Evolutionary conservation across 2,329 filamentous ascomycete genomes (phyloP).

Genomic region (Nannizziopsis barbatae): DNA sequence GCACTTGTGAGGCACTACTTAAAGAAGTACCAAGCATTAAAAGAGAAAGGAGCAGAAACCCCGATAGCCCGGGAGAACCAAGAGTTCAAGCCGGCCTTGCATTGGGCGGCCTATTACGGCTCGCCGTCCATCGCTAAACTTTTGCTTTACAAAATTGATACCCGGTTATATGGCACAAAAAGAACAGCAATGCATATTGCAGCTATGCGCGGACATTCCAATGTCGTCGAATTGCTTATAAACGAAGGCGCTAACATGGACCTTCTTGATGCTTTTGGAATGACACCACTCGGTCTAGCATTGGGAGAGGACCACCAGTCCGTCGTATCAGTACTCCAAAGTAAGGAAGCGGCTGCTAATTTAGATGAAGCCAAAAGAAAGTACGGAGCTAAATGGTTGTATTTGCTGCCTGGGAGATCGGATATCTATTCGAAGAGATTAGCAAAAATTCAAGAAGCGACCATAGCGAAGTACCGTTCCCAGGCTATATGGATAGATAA

Average conservation of each 20-base stretch:
- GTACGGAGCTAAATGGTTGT: not conserved
- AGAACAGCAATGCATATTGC: conserved; percentile 9
- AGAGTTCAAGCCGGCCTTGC: conserved; percentile 1
- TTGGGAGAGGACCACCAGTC: not conserved
- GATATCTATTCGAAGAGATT: not conserved
- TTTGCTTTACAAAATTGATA: conserved; percentile 1
- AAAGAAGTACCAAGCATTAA: not conserved
- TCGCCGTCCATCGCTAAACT: conserved; percentile 6
- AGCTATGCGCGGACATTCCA: conserved; percentile 1
- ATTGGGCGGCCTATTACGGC: conserved; percentile 8
- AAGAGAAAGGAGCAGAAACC: not conserved
- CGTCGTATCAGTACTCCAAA: conserved; percentile 2
- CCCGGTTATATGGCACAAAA: not conserved
- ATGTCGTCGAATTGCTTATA: conserved; percentile 8
- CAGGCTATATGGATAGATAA: no score
- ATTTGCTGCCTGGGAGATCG: not conserved
- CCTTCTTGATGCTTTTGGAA: not conserved
- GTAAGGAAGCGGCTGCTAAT: conserved; percentile 4
- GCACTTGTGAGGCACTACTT: conserved; percentile 1
- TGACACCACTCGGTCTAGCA: conserved; percentile 9
- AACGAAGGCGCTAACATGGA: conserved; percentile 10
- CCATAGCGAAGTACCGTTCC: no score
- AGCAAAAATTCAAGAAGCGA: no score
- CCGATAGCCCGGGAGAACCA: not conserved
- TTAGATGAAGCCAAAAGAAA: conserved; percentile 1